Percentiles rank a stretch among this genome's conserved stretches.
Conservation (phyloP, 305 asterid genomes). For the Solanum aculeatissimum region DNA sequence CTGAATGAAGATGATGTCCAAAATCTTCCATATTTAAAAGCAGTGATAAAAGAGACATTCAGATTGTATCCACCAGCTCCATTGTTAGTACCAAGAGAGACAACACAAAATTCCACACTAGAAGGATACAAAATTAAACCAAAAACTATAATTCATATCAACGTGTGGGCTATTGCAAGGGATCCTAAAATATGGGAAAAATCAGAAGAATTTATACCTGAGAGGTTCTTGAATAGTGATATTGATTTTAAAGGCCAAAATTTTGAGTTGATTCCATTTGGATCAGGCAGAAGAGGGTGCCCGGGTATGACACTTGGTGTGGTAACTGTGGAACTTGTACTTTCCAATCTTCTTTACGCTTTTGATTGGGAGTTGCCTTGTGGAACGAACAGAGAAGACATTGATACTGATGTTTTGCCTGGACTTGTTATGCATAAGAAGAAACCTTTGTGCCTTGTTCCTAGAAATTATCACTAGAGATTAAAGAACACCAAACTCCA, state of each 20-base stretch:
- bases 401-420: not conserved
- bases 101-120: not conserved
- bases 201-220: not conserved
- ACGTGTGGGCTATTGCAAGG: not conserved
- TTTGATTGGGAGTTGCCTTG: not conserved
- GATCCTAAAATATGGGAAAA: not conserved
- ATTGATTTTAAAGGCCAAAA: not conserved
- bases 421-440: not conserved
- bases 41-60: not conserved
- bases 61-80: not conserved
- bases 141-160: not conserved
- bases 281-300: not conserved
- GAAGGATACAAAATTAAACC: not conserved
- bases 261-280: not conserved
- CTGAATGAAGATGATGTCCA: not conserved
- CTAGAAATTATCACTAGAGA: not conserved
- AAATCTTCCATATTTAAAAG: not conserved
- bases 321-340: not conserved
- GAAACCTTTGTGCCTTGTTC: not conserved
- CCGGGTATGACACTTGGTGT: not conserved
- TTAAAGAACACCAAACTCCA: too few species aligned
- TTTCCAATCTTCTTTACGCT: not conserved
- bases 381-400: not conserved
- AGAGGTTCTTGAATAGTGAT: not conserved
- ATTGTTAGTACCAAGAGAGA: not conserved